These are phyloP conservation scores for Miscanthus lutarioriparius DNA, from an alignment of 176 grass and related monocot genomes.

Conservation along the genomic window DNA sequence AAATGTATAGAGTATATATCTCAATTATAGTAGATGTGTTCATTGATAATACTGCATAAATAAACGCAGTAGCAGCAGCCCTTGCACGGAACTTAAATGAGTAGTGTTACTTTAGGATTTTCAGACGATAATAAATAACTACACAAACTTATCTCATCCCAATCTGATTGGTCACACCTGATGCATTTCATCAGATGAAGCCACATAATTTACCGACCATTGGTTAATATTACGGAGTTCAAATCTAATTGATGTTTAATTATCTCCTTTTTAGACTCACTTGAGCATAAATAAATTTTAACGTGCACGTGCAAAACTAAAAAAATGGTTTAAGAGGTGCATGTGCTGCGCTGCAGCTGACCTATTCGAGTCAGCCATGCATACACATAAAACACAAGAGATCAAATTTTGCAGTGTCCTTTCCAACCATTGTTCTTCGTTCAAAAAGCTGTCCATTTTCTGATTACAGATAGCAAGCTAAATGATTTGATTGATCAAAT, in stretches of 20 bases:
- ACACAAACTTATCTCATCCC: not conserved
- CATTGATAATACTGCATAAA: not conserved
- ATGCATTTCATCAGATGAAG: too few relatives aligned
- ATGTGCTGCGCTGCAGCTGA: constrained; percentile 31
- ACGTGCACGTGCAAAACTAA: constrained; percentile 21
- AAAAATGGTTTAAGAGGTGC: constrained; percentile 13
- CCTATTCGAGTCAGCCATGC: constrained; percentile 13
- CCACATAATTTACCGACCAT: not conserved
- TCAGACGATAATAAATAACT: not conserved
- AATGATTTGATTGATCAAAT: constrained; percentile 27
- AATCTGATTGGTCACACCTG: not conserved
- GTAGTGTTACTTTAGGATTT: not conserved
- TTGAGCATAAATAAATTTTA: not conserved
- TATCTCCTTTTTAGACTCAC: not conserved
- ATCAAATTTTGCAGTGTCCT: not conserved
- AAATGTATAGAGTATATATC: not conserved
- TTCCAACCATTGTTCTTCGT: constrained; percentile 6
- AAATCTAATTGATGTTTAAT: not conserved
- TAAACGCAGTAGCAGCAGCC: not conserved
- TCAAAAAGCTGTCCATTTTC: not conserved
- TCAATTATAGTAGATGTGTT: not conserved
- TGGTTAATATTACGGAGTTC: not conserved
- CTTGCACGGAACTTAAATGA: not conserved
- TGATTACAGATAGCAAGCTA: constrained; percentile 8
- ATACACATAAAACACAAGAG: not conserved